phyloP scores from a whole-genome alignment of 140 eudicot species.

The Stevia rebaudiana region DNA sequence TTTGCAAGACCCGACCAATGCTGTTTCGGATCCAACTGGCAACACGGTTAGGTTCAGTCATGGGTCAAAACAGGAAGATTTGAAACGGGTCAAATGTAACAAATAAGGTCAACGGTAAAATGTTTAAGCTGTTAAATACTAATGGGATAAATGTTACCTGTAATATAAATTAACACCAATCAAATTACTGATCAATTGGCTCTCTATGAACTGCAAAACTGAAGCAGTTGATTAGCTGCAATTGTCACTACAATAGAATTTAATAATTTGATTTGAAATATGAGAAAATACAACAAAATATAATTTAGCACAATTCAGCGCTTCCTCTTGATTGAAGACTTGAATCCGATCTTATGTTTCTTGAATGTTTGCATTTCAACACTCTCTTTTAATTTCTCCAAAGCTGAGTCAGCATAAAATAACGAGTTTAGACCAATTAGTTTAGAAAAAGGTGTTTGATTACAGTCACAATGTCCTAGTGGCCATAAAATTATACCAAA shows the following conservation, averaged over 20 bases:
- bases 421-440: conserved; percentile 6
- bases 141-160: conserved; percentile 1
- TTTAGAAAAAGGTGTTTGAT: background rate
- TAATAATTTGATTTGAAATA: background rate
- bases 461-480: background rate
- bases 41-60: too few species aligned
- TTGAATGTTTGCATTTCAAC: conserved; percentile 50
- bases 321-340: conserved; percentile 26
- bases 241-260: conserved; percentile 11
- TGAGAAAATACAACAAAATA: background rate
- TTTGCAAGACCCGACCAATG: too few species aligned
- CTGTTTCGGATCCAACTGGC: too few species aligned
- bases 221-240: conserved; percentile 17
- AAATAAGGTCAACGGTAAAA: background rate
- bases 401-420: conserved; percentile 37
- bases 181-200: conserved; percentile 16
- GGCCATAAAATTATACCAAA: background rate
- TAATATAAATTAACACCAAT: conserved; percentile 16
- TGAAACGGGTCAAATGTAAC: background rate
- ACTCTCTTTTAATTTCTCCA: conserved; percentile 71
- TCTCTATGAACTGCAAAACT: conserved; percentile 35
- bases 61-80: too few species aligned
- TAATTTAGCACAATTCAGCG: conserved; percentile 17
- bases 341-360: conserved; percentile 46
- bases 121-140: background rate